Evolutionary conservation across 805 yeast species (phyloP).

Genomic region (Candida morakotiae): DNA sequence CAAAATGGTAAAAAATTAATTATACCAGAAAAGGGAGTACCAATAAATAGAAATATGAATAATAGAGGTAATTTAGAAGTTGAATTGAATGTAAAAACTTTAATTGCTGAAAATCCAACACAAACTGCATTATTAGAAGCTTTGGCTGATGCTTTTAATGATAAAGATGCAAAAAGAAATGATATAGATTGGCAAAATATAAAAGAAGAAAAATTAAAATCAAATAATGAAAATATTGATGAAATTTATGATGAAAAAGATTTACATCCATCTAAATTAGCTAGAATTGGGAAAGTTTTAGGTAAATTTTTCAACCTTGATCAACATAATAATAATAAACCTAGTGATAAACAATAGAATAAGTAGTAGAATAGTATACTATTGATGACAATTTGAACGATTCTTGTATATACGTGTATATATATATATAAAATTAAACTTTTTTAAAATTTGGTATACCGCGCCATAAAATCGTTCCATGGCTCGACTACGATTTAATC

Average conservation of each 20-base stretch:
- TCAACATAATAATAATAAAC: conserved; percentile 6
- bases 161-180: conserved; percentile 69
- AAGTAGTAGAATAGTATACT: background rate
- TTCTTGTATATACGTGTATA: conserved; percentile 2
- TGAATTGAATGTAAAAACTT: conserved; percentile 62
- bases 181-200: conserved; percentile 41
- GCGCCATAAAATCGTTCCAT: too few relatives aligned
- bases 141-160: conserved; percentile 85
- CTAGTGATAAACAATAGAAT: conserved; percentile 3
- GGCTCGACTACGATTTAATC: too few relatives aligned
- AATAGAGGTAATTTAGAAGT: conserved; percentile 81
- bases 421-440: too few relatives aligned
- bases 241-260: conserved; percentile 29
- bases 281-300: conserved; percentile 55
- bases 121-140: conserved; percentile 91
- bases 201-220: conserved; percentile 24
- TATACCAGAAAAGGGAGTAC: conserved; percentile 86
- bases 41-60: conserved; percentile 47
- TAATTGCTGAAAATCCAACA: conserved; percentile 74
- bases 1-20: conserved; percentile 70
- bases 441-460: too few relatives aligned
- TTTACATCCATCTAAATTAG: conserved; percentile 48
- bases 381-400: background rate
- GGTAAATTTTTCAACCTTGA: conserved; percentile 52
- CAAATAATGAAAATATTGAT: conserved; percentile 11